Evolutionary conservation across 306 rosid genomes (phyloP).

Genomic region (Prunus armeniaca): DNA sequence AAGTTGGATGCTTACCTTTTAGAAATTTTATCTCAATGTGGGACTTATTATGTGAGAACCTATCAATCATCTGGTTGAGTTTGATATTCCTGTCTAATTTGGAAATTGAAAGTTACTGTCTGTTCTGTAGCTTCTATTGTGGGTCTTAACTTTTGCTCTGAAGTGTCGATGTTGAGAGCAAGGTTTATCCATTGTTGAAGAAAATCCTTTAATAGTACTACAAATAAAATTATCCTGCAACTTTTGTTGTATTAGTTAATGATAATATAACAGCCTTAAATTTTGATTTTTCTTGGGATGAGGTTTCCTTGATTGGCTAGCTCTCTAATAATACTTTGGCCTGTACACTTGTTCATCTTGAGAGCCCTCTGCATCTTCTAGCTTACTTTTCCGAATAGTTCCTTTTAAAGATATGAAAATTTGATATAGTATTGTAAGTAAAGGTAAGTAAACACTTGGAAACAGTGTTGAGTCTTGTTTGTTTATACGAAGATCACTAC

Average conservation of each 20-base stretch:
- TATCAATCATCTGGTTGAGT: neutral
- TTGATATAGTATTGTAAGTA: too few species aligned
- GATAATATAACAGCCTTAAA: neutral
- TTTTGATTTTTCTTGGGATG: neutral
- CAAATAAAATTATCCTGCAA: neutral
- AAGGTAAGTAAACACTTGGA: too few species aligned
- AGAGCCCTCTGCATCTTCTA: too few species aligned
- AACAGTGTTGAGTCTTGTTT: too few species aligned
- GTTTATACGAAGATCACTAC: too few species aligned
- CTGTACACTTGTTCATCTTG: too few species aligned
- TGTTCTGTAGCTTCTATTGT: neutral
- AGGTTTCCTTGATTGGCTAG: too few species aligned
- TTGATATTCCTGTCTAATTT: neutral
- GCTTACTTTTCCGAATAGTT: too few species aligned
- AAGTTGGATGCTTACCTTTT: neutral
- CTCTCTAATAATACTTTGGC: too few species aligned
- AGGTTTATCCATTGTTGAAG: neutral
- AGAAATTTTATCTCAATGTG: neutral
- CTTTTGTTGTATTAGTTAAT: neutral
- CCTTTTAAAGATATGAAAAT: too few species aligned
- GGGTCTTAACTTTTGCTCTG: neutral
- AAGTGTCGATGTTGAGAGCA: neutral
- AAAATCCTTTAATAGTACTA: neutral
- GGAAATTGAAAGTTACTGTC: neutral
- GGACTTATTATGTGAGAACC: neutral